Percentiles rank a stretch among this genome's conserved stretches.
Conservation (phyloP, 805 yeast genomes). For the Cyberlindnera euphorbiiphila region DNA sequence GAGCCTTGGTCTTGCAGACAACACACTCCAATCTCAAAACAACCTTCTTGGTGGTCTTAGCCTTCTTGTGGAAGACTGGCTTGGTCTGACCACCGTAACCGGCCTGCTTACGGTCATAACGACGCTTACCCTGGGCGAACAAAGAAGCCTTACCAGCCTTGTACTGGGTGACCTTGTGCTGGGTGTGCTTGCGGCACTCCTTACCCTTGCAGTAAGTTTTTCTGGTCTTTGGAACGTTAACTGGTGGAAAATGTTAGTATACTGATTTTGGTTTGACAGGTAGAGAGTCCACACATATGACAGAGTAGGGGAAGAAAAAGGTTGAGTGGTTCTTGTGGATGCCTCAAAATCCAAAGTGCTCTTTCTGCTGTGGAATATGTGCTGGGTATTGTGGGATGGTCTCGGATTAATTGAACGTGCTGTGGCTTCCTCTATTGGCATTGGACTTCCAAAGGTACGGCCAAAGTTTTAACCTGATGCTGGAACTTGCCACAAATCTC, state of each 20-base stretch:
- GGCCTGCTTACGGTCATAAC: constrained; percentile 99
- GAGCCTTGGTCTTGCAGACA: constrained; percentile 97
- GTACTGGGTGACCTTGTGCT: constrained; percentile 99
- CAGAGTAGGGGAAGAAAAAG: too few relatives aligned
- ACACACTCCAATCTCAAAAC: constrained; percentile 99
- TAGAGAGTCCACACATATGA: too few relatives aligned
- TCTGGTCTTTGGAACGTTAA: constrained; percentile 99
- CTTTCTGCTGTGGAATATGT: too few relatives aligned
- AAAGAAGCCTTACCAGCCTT: constrained; percentile 99
- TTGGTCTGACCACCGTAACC: constrained; percentile 99
- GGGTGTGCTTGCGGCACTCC: constrained; percentile 99
- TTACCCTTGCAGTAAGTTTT: constrained; percentile 99
- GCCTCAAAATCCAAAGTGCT: too few relatives aligned
- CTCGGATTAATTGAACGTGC: too few relatives aligned
- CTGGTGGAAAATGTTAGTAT: constrained; percentile 43
- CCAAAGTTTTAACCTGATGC: too few relatives aligned
- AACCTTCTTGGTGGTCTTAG: constrained; percentile 99
- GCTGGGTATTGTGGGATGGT: too few relatives aligned
- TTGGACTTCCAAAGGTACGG: too few relatives aligned
- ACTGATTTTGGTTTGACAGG: constrained; percentile 1
- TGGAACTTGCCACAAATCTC: too few relatives aligned
- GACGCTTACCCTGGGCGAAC: constrained; percentile 99
- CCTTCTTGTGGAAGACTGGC: constrained; percentile 99
- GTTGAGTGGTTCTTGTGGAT: too few relatives aligned
- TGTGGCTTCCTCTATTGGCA: too few relatives aligned